phyloP scores from a whole-genome alignment of 2,329 filamentous ascomycete species.

The Nothophoma quercina region DNA sequence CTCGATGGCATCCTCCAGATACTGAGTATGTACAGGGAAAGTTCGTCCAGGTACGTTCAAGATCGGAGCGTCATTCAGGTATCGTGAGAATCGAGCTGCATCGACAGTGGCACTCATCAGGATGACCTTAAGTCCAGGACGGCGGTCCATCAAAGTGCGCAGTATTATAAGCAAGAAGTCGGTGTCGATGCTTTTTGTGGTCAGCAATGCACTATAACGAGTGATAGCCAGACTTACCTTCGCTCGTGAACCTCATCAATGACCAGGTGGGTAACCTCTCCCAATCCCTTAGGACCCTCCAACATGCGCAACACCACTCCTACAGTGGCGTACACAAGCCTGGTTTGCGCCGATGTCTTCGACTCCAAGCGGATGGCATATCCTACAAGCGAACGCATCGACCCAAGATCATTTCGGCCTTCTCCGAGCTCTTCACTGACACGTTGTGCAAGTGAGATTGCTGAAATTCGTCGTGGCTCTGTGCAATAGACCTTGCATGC shows the following conservation, averaged over 20 bases:
- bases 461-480: conserved; percentile 93
- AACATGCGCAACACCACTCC: conserved; percentile 99
- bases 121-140: conserved; percentile 87
- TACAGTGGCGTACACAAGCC: conserved; percentile 85
- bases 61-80: conserved; percentile 84
- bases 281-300: conserved; percentile 83
- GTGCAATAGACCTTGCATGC: conserved; percentile 94
- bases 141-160: conserved; percentile 76
- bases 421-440: conserved; percentile 97
- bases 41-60: conserved; percentile 91
- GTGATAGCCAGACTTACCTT: conserved; percentile 46
- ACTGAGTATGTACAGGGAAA: conserved; percentile 87
- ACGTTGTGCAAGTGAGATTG: conserved; percentile 88
- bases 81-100: conserved; percentile 87
- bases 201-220: conserved; percentile 20
- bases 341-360: conserved; percentile 80
- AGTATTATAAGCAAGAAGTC: conserved; percentile 95
- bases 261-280: conserved; percentile 90
- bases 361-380: conserved; percentile 95
- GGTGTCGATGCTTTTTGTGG: conserved; percentile 75
- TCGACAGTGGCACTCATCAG: conserved; percentile 98
- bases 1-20: conserved; percentile 92
- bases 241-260: conserved; percentile 98
- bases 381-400: conserved; percentile 82
- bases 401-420: conserved; percentile 80